Evolutionary conservation across 2,329 filamentous ascomycete species (phyloP), one percentile per base, ranked within the genome.

Genomic region (Colletotrichum limetticola): DNA sequence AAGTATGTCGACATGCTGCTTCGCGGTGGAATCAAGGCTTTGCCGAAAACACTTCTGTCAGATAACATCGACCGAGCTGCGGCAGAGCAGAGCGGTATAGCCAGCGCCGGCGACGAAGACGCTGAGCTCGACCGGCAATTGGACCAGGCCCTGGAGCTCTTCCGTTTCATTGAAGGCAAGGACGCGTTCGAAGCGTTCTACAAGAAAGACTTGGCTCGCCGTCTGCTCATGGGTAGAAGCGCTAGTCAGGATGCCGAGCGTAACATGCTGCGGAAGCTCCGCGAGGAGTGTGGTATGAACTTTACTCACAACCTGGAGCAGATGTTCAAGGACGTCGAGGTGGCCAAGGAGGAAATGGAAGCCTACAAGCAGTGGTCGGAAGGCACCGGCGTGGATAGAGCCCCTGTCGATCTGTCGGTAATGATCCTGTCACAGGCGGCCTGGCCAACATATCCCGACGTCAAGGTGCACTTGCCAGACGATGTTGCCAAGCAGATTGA

Each of bases 161-260:
- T 99, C 88, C 91, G 97, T 5, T 98, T 98, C 81, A 94, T 99
- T 42, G 93, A 98, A 79, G 97, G 97, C 76, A 99, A 99, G 82
- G 96, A 97, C 68, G 94, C 98, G 0, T 99, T 99, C 75, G 97
- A 99, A 81, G 96, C 97, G 1, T 99, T 99, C 81, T 99, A 99
- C 89, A 99, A 99, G 86, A 97, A 97, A 79, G 97, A 98, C 79
- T 88, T 99, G 63, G 96, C 97, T 1, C 90, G 95, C 19, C 90
- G 97, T 59, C 85, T 99, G 55, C 88, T 99, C 68, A 95, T 98
- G 94, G 93, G 93, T 52, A 91, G 95, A 75, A 98, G 95, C 80
- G 95, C 96, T 26, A 98, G 95, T 79, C 94, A 96, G 68, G 97
- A 99, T 82, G 96, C 97, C 0, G 97, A 99, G 84, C 91, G 95